These are phyloP conservation scores for Sclerotinia nivalis DNA, from an alignment of 2,329 filamentous ascomycete species.

Conservation along the genomic window DNA sequence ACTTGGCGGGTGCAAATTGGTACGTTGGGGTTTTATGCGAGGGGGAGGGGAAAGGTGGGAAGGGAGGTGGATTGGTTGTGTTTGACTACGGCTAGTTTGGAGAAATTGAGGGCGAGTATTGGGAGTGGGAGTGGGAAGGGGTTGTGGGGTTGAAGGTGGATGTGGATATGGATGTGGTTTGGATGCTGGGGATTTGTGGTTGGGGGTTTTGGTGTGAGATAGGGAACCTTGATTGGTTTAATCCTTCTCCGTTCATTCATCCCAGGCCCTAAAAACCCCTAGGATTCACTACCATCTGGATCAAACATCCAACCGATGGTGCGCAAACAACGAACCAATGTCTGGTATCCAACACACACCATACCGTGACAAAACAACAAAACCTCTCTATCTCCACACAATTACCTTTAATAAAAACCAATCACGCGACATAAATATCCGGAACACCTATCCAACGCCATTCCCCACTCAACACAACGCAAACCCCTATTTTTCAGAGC, in stretches of 20 bases:
- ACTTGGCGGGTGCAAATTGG: slow-evolving; percentile 3
- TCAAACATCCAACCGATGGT: rapidly evolving
- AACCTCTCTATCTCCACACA: too few species aligned
- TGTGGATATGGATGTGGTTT: not conserved
- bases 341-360: not conserved
- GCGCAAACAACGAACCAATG: not conserved
- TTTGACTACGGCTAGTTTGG: slow-evolving; percentile 11
- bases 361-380: too few species aligned
- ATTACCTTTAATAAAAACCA: too few species aligned
- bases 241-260: not conserved
- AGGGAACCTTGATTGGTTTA: not conserved
- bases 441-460: too few species aligned
- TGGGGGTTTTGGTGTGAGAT: not conserved
- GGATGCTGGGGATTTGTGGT: not conserved
- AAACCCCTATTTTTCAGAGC: too few species aligned
- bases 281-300: not conserved
- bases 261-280: not conserved
- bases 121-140: not conserved
- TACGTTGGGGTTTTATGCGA: slow-evolving; percentile 18
- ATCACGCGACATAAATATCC: too few species aligned
- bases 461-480: too few species aligned
- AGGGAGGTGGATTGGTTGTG: not conserved
- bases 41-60: not conserved
- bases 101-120: slow-evolving; percentile 8
- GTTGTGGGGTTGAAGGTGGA: not conserved